Percentiles rank a stretch among this genome's conserved stretches.
phyloP scores from a whole-genome alignment of 2,329 filamentous ascomycete species.

The Fusarium heterosporum region DNA sequence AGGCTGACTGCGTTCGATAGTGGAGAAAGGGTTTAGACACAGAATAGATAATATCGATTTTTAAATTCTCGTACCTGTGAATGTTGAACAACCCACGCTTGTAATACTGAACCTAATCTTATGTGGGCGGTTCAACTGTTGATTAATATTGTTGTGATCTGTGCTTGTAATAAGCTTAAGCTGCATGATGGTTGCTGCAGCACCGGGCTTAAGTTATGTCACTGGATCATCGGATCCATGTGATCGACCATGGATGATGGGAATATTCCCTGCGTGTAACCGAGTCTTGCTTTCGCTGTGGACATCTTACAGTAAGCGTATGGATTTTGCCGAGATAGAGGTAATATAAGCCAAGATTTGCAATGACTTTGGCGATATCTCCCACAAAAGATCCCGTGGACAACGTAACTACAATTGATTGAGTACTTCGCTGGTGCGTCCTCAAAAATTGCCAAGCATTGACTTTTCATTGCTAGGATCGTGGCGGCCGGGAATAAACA shows the following conservation, averaged over 20 bases:
- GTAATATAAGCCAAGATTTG: background rate
- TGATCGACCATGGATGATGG: conserved; percentile 12
- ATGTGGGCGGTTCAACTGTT: conserved; percentile 1
- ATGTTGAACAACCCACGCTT: background rate
- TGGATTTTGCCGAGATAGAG: conserved; percentile 5
- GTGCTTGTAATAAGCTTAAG: conserved; percentile 5
- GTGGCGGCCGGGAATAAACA: conserved; percentile 31
- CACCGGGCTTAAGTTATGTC: conserved; percentile 18
- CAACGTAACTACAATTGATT: background rate
- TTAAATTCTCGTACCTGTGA: background rate
- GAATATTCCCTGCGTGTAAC: conserved; percentile 19
- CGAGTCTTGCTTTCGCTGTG: conserved; percentile 9
- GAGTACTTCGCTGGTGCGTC: background rate
- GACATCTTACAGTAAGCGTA: conserved; percentile 4
- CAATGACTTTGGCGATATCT: background rate
- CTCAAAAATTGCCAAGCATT: conserved; percentile 27
- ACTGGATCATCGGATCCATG: conserved; percentile 28
- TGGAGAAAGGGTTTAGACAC: background rate
- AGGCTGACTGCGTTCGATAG: conserved; percentile 32
- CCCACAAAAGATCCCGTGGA: background rate
- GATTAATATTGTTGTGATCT: background rate
- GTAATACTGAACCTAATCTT: conserved; percentile 3
- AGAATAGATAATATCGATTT: background rate
- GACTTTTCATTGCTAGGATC: conserved; percentile 23
- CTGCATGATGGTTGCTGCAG: conserved; percentile 27